These are phyloP conservation scores for Codiaeum variegatum DNA, from an alignment of 441 rosid species.

Conservation along the genomic window DNA sequence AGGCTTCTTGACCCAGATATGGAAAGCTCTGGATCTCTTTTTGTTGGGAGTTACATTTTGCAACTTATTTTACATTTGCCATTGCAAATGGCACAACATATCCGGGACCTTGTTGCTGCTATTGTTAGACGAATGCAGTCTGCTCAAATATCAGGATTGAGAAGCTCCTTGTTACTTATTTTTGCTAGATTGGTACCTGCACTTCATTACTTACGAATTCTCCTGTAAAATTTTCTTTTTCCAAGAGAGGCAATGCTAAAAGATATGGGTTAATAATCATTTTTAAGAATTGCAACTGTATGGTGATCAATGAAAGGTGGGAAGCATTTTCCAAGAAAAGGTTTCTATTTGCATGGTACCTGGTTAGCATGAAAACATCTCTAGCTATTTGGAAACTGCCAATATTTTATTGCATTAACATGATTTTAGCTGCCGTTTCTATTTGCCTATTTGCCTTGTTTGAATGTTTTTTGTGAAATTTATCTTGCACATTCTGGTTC, in stretches of 20 bases:
- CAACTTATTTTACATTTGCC: constrained; percentile 94
- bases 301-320: neutral
- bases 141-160: constrained; percentile 67
- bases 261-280: neutral
- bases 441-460: neutral
- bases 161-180: constrained; percentile 75
- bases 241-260: neutral
- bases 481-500: constrained; percentile 10
- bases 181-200: constrained; percentile 84
- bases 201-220: constrained; percentile 3
- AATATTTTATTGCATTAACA: neutral
- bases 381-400: neutral
- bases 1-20: constrained; percentile 89
- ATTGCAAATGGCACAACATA: constrained; percentile 78
- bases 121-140: constrained; percentile 88
- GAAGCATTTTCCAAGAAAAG: neutral
- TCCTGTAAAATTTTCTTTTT: neutral
- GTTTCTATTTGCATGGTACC: neutral
- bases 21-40: constrained; percentile 94
- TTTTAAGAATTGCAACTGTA: neutral
- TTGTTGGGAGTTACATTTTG: constrained; percentile 84
- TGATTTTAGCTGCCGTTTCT: neutral
- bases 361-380: neutral
- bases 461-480: neutral
- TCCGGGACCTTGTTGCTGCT: constrained; percentile 70